A percentile compares a stretch with the other conserved stretches of the same genome.
Conservation (phyloP, 768 basidiomycete species). For the Roridomyces roridus region DNA sequence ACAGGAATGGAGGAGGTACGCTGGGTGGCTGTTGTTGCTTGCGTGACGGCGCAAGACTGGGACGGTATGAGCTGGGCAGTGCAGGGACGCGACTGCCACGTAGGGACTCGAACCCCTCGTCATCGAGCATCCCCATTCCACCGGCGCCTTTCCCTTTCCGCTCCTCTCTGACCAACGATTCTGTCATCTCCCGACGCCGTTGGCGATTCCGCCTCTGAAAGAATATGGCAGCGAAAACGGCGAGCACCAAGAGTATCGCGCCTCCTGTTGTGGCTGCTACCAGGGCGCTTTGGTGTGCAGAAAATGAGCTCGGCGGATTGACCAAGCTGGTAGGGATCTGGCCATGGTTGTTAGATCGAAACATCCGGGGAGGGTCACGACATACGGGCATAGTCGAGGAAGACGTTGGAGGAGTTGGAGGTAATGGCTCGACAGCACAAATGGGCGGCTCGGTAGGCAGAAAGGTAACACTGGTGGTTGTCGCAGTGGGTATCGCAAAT, state of each 20-base stretch:
- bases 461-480: no score
- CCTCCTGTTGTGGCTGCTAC: constrained; percentile 16
- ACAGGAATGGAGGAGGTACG: constrained; percentile 13
- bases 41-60: neutral
- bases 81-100: neutral
- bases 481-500: no score
- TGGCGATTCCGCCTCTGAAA: constrained; percentile 11
- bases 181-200: neutral
- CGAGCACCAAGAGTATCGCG: constrained; percentile 13
- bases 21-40: no score
- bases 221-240: constrained; percentile 17
- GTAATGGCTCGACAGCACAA: no score
- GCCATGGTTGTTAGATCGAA: neutral
- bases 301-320: neutral
- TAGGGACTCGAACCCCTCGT: constrained; percentile 16
- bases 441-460: no score
- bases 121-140: constrained; percentile 17
- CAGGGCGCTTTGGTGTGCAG: neutral
- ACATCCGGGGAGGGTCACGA: neutral
- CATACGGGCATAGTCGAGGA: constrained; percentile 9
- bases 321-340: constrained; percentile 14
- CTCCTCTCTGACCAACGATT: constrained; percentile 5
- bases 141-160: constrained; percentile 11
- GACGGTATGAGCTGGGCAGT: neutral
- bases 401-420: neutral